Base-by-base conservation (phyloP, 2,329 filamentous ascomycete genomes). In the Metarhizium anisopliae region DNA sequence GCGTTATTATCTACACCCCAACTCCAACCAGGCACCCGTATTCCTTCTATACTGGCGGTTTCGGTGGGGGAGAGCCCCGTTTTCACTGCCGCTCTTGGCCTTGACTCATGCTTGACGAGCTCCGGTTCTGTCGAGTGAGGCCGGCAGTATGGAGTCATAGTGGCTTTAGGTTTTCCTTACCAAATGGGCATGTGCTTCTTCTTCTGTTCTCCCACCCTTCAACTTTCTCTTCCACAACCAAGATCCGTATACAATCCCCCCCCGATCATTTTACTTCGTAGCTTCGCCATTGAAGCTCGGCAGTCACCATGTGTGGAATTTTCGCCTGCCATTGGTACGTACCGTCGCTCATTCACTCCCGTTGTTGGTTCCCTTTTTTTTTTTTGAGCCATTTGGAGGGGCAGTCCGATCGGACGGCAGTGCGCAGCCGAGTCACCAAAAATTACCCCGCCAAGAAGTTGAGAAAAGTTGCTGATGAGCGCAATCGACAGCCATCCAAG, bases 281-380 rank as follows among this genome's bases (percentile, higher is more conserved):
- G 47, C 18, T 50, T 49, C 30, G 18, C 50, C 20, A 29, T 50
- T 51, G 47, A 40, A 55, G 52, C 10, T 52, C 59, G 64, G 60
- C 67, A 66, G 71, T 69, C 79, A 87, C 72, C 66, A 96, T 96
- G 91, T 96, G 91, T 86, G 91, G 91, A 74, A 95, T 96, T 70
- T 96, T 96, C 74, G 92, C 90, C 67, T 96, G 92, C 77, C 90
- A 96, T 76, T 80, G 83, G 91, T 95, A 77, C 72, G 85, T 80
- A 43, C 50, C 32, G 45, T 13, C 30, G 36, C 18, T 55, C 43
- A 51, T 16, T 49, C 10, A 2, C 6, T 16, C 25, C 50, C 18
- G 51, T 45, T 35, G 18, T 29, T 29, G 55, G 10, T 35, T 10
- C 7, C 8, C n/a, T 52, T 38, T 47, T 30, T 14, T 7, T 51